Conservation (phyloP, 208 protist genomes). For the Leishmania aethiopica region DNA sequence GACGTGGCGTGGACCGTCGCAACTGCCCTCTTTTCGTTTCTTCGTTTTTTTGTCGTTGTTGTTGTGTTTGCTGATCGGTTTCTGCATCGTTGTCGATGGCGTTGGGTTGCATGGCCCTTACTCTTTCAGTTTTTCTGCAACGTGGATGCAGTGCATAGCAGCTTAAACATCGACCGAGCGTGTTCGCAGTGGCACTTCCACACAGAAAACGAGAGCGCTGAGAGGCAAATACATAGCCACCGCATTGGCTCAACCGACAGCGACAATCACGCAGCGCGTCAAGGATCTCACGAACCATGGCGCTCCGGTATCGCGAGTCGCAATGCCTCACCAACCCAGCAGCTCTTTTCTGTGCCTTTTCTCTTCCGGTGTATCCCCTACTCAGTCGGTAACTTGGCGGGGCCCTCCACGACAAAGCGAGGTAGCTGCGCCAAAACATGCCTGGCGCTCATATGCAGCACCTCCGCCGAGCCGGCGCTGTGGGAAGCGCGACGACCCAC, state of each 20-base stretch:
- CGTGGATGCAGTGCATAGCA: not conserved
- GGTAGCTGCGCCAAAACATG: slow-evolving; percentile 44
- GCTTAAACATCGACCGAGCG: not conserved
- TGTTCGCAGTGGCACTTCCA: not conserved
- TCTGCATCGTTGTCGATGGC: not conserved
- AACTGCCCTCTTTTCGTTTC: not conserved
- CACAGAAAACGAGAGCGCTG: not conserved
- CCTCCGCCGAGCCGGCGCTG: not conserved
- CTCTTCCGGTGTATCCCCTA: not conserved
- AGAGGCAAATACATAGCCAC: not conserved
- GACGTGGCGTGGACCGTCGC: not conserved
- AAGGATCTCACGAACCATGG: not conserved
- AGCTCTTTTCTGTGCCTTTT: slow-evolving; percentile 1
- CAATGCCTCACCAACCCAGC: not conserved
- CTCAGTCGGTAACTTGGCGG: slow-evolving; percentile 35
- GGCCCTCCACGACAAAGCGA: slow-evolving; percentile 51
- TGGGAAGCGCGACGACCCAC: not conserved
- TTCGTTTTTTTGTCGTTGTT: not conserved
- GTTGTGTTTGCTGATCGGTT: not conserved
- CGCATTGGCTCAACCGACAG: not conserved
- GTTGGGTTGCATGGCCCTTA: not conserved
- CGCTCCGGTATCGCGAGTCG: not conserved
- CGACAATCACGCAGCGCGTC: not conserved
- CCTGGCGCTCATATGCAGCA: slow-evolving; percentile 17
- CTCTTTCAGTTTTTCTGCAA: not conserved